Evolutionary conservation across 2,329 filamentous ascomycete species (phyloP).

Genomic region (Rosellinia necatrix): DNA sequence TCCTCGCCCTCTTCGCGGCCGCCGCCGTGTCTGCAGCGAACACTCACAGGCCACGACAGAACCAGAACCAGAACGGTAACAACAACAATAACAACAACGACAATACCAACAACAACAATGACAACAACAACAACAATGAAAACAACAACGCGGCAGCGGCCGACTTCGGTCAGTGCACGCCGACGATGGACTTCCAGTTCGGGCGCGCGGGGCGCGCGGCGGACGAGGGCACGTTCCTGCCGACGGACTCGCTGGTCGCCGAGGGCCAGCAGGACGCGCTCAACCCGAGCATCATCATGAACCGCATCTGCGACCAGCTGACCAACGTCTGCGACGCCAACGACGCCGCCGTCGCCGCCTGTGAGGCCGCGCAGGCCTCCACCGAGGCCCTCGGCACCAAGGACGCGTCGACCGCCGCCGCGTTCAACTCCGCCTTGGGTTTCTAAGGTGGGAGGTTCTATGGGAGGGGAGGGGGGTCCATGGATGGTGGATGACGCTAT

Average conservation of each 20-base stretch:
- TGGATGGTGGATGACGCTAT: too few species aligned
- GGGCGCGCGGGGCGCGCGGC: conserved; percentile 55
- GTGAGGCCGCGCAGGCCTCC: conserved; percentile 53
- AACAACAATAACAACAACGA: conserved; percentile 22
- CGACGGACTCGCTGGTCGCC: conserved; percentile 58
- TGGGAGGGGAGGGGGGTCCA: not conserved
- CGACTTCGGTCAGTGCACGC: conserved; percentile 55
- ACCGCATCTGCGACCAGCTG: conserved; percentile 64
- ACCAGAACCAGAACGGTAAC: conserved; percentile 19
- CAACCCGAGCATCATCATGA: conserved; percentile 68
- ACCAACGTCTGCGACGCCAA: conserved; percentile 64
- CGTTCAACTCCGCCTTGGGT: conserved; percentile 50
- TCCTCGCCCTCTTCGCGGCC: conserved; percentile 29
- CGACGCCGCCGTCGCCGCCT: conserved; percentile 55
- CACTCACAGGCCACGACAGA: conserved; percentile 21
- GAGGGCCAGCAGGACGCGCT: conserved; percentile 60
- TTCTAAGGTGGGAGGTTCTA: conserved; percentile 36
- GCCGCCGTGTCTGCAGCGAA: conserved; percentile 22
- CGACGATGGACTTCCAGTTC: conserved; percentile 60
- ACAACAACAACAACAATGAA: conserved; percentile 8
- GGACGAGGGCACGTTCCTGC: conserved; percentile 62
- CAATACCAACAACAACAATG: conserved; percentile 15
- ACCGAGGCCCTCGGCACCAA: conserved; percentile 55
- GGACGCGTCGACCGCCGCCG: conserved; percentile 53
- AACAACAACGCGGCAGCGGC: conserved; percentile 40